These are phyloP conservation scores for Malus asiatica DNA, from an alignment of 306 rosid genomes.

Conservation along the genomic window DNA sequence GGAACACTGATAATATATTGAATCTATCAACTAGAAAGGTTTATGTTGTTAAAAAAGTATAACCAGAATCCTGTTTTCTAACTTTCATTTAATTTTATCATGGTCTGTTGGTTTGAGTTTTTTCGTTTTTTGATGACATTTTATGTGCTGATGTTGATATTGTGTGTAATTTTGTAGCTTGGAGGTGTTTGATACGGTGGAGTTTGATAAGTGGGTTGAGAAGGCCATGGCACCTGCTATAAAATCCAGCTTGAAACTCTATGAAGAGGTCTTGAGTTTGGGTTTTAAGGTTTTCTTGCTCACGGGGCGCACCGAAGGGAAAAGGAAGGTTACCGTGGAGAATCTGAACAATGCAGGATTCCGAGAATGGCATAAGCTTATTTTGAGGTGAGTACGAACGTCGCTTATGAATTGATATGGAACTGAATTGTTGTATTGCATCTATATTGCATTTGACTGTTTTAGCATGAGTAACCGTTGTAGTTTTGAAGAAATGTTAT, in stretches of 20 bases:
- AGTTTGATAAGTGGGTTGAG: constrained; percentile 74
- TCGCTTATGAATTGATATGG: not conserved
- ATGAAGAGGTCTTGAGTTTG: constrained; percentile 52
- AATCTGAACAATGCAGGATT: constrained; percentile 71
- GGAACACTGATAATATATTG: not conserved
- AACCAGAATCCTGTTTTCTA: not conserved
- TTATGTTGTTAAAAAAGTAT: not conserved
- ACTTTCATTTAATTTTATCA: not conserved
- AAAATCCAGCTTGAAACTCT: constrained; percentile 65
- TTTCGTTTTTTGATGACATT: not conserved
- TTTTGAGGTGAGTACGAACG: constrained; percentile 51
- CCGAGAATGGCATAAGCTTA: constrained; percentile 66
- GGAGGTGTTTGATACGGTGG: constrained; percentile 47
- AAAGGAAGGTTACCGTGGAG: constrained; percentile 47
- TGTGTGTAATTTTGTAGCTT: constrained; percentile 36
- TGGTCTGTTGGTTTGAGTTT: not conserved
- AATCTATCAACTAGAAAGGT: not conserved
- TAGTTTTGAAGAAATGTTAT: not conserved
- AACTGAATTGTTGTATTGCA: not conserved
- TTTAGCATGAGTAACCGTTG: not conserved
- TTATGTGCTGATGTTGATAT: not conserved
- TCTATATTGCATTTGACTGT: not conserved
- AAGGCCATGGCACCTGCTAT: constrained; percentile 57
- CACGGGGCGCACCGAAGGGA: constrained; percentile 76
- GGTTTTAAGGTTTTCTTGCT: constrained; percentile 79